These are phyloP conservation scores for Populus nigra DNA, from an alignment of 345 rosid genomes.

Conservation along the genomic window DNA sequence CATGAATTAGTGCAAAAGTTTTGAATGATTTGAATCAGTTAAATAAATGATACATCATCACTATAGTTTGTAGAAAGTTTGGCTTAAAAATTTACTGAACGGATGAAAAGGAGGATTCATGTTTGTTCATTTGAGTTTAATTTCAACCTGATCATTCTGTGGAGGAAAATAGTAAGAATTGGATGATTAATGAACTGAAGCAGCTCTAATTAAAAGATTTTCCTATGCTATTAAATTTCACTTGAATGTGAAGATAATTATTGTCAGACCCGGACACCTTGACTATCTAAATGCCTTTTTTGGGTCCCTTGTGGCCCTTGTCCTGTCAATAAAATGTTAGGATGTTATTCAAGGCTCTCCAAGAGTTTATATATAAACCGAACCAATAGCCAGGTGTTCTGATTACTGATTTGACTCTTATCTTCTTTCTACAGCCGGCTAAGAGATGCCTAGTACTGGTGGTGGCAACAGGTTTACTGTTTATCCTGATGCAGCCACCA, in stretches of 20 bases:
- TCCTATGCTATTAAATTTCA: not conserved
- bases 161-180: conserved; percentile 1
- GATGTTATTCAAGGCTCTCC: not conserved
- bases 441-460: conserved; percentile 86
- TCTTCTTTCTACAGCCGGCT: conserved; percentile 60
- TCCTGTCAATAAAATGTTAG: not conserved
- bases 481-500: conserved; percentile 95
- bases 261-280: not conserved
- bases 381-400: not conserved
- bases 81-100: not conserved
- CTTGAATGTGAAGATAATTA: conserved; percentile 1
- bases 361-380: not conserved
- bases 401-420: not conserved
- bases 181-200: not conserved
- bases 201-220: not conserved
- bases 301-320: not conserved
- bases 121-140: not conserved
- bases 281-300: not conserved
- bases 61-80: not conserved
- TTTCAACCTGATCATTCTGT: not conserved
- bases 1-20: not conserved
- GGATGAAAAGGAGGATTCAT: not conserved
- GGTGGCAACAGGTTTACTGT: conserved; percentile 83
- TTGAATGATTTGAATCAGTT: not conserved
- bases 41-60: not conserved